Percentiles rank a stretch among this genome's conserved stretches.
These are phyloP conservation scores for Schizochytrium sp. DNA, from an alignment of 108 stramenopile species.

Conservation along the genomic window DNA sequence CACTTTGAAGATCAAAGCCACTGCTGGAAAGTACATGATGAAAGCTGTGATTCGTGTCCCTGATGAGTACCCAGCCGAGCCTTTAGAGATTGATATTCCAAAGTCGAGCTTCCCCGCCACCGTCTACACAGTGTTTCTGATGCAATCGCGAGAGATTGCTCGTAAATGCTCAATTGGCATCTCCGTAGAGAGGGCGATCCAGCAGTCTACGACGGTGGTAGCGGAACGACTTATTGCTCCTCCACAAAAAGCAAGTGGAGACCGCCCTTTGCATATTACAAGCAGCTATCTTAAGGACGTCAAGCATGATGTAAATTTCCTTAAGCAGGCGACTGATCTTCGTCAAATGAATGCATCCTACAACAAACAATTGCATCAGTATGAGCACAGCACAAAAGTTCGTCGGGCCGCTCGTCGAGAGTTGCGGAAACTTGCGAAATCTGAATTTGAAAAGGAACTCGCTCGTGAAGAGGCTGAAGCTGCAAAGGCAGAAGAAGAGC, in stretches of 20 bases:
- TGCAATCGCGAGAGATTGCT: conserved; percentile 36
- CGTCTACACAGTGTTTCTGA: conserved; percentile 27
- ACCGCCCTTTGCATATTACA: conserved; percentile 11
- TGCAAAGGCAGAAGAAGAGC: conserved; percentile 1
- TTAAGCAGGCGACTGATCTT: conserved; percentile 39
- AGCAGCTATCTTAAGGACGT: conserved; percentile 9
- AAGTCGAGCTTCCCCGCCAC: conserved; percentile 15
- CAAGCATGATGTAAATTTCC: conserved; percentile 37
- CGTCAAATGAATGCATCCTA: conserved; percentile 12
- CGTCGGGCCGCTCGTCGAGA: conserved; percentile 50
- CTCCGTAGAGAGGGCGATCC: conserved; percentile 28
- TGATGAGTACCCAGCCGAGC: conserved; percentile 17
- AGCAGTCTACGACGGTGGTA: conserved; percentile 52
- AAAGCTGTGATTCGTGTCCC: not conserved
- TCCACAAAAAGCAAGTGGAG: not conserved
- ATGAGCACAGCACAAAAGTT: conserved; percentile 26
- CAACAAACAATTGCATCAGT: conserved; percentile 16
- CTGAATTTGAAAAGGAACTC: conserved; percentile 35
- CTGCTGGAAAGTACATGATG: conserved; percentile 6
- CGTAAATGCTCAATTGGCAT: conserved; percentile 47
- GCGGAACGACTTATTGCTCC: conserved; percentile 29
- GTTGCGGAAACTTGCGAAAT: not conserved
- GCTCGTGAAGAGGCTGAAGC: conserved; percentile 4
- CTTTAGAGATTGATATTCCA: conserved; percentile 23
- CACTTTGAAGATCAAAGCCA: not conserved